Base-by-base conservation (phyloP, 345 rosid genomes). In the Citrus mangshanensis region DNA sequence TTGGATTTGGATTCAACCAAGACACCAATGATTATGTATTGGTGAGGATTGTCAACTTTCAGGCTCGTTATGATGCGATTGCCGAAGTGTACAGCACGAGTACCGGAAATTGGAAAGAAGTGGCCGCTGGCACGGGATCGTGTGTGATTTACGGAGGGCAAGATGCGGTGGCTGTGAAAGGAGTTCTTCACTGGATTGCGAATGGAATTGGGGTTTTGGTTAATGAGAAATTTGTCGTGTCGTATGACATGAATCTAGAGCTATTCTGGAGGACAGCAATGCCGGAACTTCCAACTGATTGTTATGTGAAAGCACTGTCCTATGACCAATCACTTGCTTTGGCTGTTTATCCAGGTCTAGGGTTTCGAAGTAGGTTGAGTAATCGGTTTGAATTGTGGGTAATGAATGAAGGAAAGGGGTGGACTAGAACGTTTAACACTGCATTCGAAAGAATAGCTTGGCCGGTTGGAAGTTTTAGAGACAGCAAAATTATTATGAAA, bases 21-120 rank as follows among this genome's bases (percentile, higher is more conserved):
- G 59, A 24, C 16, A 27, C 9, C 3, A 46, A 77, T 16, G 86
- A 77, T 74, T 81, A 79, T 34, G 75, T 79, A 27, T 19, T 86
- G 27, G 80, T 80, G 32, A 80, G 88, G 30, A 71, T 86, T 25
- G 85, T 81, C 28, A 46, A 72, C 68, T 81, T 80, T 30, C 55
- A 32, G 16, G 13, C 40, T 51, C 13, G 0, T 3, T 78, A 68
- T 25, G 64, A 62, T 22, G 25, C 61, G 4, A 77, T 55, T 68
- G 85, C 59, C 28, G 88, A 86, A 70, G 82, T 86, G 27, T 86
- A 38, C 64, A 81, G 83, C 3, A 69, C 81, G 80, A 49, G 49
- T 9, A 72, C 72, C 0, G 70, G 78, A 58, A 58, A 56, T 1
- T 86, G 89, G 89, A 77, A 24, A 27, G 68, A 79, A 35, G 54